These are phyloP conservation scores for Chlorella vulgaris DNA, from an alignment of 139 green algal species.

Conservation along the genomic window DNA sequence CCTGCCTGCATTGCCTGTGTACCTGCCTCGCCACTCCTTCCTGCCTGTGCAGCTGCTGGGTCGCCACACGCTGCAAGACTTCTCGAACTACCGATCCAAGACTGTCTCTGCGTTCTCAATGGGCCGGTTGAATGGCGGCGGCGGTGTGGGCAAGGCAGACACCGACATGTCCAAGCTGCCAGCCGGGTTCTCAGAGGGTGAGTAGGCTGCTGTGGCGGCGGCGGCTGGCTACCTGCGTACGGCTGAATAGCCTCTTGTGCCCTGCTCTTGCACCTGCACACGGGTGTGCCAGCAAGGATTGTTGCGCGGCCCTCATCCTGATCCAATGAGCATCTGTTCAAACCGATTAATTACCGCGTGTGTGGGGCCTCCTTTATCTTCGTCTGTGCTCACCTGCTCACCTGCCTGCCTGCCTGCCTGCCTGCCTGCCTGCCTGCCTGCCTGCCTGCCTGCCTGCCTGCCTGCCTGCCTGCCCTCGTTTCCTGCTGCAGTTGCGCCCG, in stretches of 20 bases:
- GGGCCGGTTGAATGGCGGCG: neutral
- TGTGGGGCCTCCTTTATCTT: too few species aligned
- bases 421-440: neutral
- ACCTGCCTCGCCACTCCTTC: neutral
- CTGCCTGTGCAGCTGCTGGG: neutral
- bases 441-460: neutral
- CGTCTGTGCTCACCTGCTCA: neutral
- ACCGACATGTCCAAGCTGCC: conserved; percentile 38
- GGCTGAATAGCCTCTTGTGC: too few species aligned
- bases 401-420: neutral
- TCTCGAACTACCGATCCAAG: neutral
- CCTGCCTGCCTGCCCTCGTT: neutral
- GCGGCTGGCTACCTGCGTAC: neutral
- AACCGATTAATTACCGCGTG: too few species aligned
- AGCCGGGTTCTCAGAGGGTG: conserved; percentile 11
- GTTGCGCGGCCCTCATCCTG: too few species aligned
- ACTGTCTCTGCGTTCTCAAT: conserved; percentile 1
- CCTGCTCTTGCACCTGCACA: too few species aligned
- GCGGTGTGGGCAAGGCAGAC: neutral
- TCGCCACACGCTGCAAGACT: neutral
- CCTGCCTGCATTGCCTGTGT: too few species aligned
- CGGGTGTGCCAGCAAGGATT: too few species aligned
- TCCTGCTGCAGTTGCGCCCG: neutral
- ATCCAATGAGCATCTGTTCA: too few species aligned
- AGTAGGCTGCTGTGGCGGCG: neutral